Evolutionary conservation across 2,329 filamentous ascomycete genomes (phyloP).

Genomic region (Colletotrichum musae): DNA sequence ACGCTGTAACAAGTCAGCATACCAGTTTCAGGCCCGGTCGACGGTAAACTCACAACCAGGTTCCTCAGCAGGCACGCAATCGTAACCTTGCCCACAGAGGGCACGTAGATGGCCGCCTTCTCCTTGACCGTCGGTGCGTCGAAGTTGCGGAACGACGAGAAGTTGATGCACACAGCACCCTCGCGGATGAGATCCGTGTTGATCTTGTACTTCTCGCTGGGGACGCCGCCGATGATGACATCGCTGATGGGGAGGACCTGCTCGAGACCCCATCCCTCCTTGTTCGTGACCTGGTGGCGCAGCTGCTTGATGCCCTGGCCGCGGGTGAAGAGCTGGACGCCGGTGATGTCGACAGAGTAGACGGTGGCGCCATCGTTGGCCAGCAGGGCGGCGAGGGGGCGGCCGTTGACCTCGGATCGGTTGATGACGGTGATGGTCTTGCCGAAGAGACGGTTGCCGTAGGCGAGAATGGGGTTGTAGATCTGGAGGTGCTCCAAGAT

Average conservation of each 20-base stretch:
- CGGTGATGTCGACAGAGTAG: conserved; percentile 93
- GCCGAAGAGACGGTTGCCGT: conserved; percentile 93
- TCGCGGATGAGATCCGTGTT: conserved; percentile 86
- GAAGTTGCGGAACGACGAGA: conserved; percentile 96
- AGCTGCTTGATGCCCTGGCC: conserved; percentile 88
- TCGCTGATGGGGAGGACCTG: conserved; percentile 90
- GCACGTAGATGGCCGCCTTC: conserved; percentile 96
- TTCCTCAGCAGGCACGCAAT: conserved; percentile 94
- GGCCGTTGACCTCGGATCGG: conserved; percentile 93
- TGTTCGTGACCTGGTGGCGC: conserved; percentile 88
- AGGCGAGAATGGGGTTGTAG: conserved; percentile 94
- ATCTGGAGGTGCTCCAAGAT: conserved; percentile 96
- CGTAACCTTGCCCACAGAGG: conserved; percentile 97
- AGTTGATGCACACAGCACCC: conserved; percentile 98
- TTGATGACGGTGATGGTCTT: conserved; percentile 98
- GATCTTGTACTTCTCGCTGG: conserved; percentile 90
- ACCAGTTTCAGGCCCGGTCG: background rate
- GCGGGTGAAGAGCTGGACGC: conserved; percentile 92
- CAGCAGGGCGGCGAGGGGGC: conserved; percentile 90
- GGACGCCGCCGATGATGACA: conserved; percentile 95
- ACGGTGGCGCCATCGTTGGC: conserved; percentile 97
- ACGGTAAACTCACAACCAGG: conserved; percentile 76
- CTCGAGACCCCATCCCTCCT: conserved; percentile 83
- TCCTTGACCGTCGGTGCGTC: conserved; percentile 88
- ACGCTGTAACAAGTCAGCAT: conserved; percentile 53